Percentiles rank a stretch among this genome's conserved stretches.
Evolutionary conservation across 768 basidiomycete species (phyloP).

Genomic region (Boletellus emodensis): DNA sequence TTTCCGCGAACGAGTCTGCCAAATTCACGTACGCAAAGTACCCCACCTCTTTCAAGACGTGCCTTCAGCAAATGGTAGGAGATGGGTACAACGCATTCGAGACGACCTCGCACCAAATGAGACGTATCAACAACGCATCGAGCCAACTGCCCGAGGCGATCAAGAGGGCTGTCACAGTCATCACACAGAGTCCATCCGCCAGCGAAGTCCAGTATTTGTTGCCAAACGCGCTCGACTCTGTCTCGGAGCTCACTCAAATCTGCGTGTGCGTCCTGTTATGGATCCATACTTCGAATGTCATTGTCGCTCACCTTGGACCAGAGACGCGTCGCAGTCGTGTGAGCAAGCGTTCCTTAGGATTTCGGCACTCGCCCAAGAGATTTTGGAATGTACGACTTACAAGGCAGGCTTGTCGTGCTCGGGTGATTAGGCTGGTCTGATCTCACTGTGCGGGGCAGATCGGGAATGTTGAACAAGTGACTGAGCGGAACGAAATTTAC

Average conservation of each 20-base stretch:
- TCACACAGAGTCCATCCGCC: slow-evolving; percentile 10
- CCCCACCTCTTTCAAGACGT: slow-evolving; percentile 20
- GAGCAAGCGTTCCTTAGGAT: slow-evolving; percentile 12
- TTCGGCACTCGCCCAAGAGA: slow-evolving; percentile 17
- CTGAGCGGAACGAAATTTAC: slow-evolving; percentile 13
- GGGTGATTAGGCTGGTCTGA: not conserved
- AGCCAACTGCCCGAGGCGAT: slow-evolving; percentile 15
- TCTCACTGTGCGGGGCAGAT: slow-evolving; percentile 2
- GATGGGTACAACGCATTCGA: slow-evolving; percentile 21
- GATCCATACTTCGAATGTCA: not conserved
- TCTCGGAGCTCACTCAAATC: slow-evolving; percentile 17
- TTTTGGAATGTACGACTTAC: slow-evolving; percentile 18
- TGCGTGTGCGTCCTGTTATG: slow-evolving; percentile 8
- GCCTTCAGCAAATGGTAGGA: slow-evolving; percentile 21
- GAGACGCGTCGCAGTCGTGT: slow-evolving; percentile 15
- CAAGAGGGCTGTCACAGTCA: slow-evolving; percentile 13
- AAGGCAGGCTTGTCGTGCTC: slow-evolving; percentile 3
- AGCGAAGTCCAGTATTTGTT: slow-evolving; percentile 12
- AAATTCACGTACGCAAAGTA: slow-evolving; percentile 15
- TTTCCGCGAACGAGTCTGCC: slow-evolving; percentile 5
- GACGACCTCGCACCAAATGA: slow-evolving; percentile 18
- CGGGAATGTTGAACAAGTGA: slow-evolving; percentile 11
- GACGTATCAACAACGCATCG: slow-evolving; percentile 18
- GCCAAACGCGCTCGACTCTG: slow-evolving; percentile 16
- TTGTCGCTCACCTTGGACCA: not conserved